Evolutionary conservation across 306 rosid species (phyloP), one percentile per base, ranked within the genome.

Genomic region (Canavalia gladiata): DNA sequence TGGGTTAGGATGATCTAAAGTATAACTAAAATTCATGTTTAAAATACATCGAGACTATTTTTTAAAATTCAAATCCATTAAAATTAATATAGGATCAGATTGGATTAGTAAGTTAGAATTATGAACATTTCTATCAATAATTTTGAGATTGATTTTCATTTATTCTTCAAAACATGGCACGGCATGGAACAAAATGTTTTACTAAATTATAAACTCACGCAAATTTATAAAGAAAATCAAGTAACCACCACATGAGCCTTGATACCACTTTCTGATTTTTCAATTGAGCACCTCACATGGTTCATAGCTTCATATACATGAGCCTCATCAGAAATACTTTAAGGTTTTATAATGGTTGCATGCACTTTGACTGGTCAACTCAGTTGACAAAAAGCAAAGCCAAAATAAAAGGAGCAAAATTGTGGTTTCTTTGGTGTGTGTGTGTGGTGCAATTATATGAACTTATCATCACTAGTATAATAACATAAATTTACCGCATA

Each of bases 321-420:
- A 37, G 57, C 10, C 50, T 57, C 2, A 3, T 69, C 18, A 8
- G 35, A 77, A 37, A 66, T 68, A 43, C 9, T 74, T 29, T 56
- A 9, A 65, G 43, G 42, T 57, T 59, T 73, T 74, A 8, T 29
- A 47, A 47, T 12, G 30, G 52, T 56, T 43, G 65, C 79, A 62
- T 52, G 67, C 50, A 73, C 58, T 34, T 71, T 55, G 75, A 72
- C 75, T 54, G 55, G 59, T 37, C 76, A 25, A 43, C 64, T 64
- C 12, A 71, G 35, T 25, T 35, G 41, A 71, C 55, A 43, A 52
- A 50, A 43, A 18, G 7, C 60, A 54, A 70, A 8, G 6, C 60
- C 80, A 47, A 45, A 60, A 35, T 45, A 75, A 60, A 12, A 60
- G 25, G 49, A n/a, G 39, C 30, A 13, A 57, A 57, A 4, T 29